These are phyloP conservation scores for Boletus chippewaensis DNA, from an alignment of 1,284 basidiomycete species.

Conservation along the genomic window DNA sequence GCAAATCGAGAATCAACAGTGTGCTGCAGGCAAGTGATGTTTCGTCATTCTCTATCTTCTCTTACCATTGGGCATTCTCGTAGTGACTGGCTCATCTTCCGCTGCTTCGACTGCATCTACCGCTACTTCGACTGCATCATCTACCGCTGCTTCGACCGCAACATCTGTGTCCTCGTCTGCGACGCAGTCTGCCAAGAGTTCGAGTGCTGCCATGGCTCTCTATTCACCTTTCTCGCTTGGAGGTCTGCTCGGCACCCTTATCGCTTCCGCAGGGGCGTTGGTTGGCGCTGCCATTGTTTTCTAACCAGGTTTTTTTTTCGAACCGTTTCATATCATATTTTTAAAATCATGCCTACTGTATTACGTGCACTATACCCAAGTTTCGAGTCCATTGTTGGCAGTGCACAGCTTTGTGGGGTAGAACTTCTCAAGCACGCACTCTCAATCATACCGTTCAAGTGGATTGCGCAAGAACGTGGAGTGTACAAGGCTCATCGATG, in stretches of 20 bases:
- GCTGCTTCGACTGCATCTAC: neutral
- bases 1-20: constrained; percentile 12
- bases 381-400: neutral
- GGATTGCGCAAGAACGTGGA: too few relatives aligned
- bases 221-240: constrained; percentile 16
- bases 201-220: constrained; percentile 19
- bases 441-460: too few relatives aligned
- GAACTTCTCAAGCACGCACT: neutral
- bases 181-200: neutral
- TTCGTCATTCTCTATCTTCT: rapidly evolving
- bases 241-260: constrained; percentile 19
- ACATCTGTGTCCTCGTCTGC: neutral
- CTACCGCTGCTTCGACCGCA: neutral
- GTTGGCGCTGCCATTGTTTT: constrained; percentile 25
- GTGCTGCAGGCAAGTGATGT: constrained; percentile 12
- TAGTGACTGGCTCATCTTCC: neutral
- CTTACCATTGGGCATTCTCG: neutral
- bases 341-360: too few relatives aligned
- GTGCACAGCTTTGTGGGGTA: constrained; percentile 1
- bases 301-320: constrained; percentile 5
- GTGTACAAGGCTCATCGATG: too few relatives aligned
- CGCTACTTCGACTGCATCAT: too few relatives aligned
- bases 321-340: too few relatives aligned
- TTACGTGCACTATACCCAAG: too few relatives aligned
- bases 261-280: constrained; percentile 25